Percentiles rank a stretch among this genome's conserved stretches.
phyloP scores from a whole-genome alignment of 2,329 filamentous ascomycete species.

The Hymenotorrendiella dingleyae region DNA sequence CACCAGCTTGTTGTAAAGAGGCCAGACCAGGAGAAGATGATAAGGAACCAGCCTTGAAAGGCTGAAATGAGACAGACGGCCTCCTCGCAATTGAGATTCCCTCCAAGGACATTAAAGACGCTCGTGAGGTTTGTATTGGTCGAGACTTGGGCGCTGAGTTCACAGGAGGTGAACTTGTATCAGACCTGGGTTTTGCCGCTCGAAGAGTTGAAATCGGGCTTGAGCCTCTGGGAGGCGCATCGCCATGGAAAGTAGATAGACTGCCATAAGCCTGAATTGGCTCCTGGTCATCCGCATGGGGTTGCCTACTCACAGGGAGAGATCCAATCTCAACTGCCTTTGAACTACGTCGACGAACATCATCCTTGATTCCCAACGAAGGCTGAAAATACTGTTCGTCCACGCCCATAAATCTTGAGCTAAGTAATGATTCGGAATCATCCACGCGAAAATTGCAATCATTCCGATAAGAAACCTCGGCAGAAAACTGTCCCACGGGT shows the following conservation, averaged over 20 bases:
- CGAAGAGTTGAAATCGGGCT: slow-evolving; percentile 82
- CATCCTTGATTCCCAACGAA: slow-evolving; percentile 47
- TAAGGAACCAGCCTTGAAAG: slow-evolving; percentile 94
- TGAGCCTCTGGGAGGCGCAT: slow-evolving; percentile 67
- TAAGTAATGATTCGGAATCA: slow-evolving; percentile 83
- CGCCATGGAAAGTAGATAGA: slow-evolving; percentile 83
- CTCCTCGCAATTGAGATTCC: slow-evolving; percentile 52
- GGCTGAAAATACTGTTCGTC: slow-evolving; percentile 85
- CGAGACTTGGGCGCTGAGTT: slow-evolving; percentile 40
- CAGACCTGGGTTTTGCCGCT: slow-evolving; percentile 58
- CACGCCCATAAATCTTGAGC: slow-evolving; percentile 86
- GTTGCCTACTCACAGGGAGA: slow-evolving; percentile 58
- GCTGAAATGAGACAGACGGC: slow-evolving; percentile 84
- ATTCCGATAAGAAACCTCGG: slow-evolving; percentile 76
- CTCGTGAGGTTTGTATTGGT: slow-evolving; percentile 27
- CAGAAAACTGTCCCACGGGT: slow-evolving; percentile 75
- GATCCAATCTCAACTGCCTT: slow-evolving; percentile 59
- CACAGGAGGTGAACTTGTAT: slow-evolving; percentile 51
- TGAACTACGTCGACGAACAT: slow-evolving; percentile 34
- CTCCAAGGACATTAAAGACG: slow-evolving; percentile 41
- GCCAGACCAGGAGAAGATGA: slow-evolving; percentile 70
- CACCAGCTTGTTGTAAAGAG: slow-evolving; percentile 20
- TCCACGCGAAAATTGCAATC: slow-evolving; percentile 90
- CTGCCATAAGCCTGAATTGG: slow-evolving; percentile 81
- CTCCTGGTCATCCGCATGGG: slow-evolving; percentile 46